Base-by-base conservation (phyloP, 352 stramenopile genomes). In the Pythium periplocum region DNA sequence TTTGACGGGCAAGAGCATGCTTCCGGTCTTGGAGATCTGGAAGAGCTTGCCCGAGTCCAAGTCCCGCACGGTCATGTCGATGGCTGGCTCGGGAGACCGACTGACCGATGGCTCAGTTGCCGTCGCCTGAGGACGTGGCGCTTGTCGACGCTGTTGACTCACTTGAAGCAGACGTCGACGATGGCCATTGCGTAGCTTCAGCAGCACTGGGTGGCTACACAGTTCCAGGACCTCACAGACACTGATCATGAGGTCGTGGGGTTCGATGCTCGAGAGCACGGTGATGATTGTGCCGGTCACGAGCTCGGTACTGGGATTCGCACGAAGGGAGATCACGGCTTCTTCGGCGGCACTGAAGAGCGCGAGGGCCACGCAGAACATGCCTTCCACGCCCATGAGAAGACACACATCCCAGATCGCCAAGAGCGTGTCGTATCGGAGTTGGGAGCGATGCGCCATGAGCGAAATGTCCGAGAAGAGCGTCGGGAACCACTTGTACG, bases 401-500 rank as follows among this genome's bases (percentile, higher is more conserved):
- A 93, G 48, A 53, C 83, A 93, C 17, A 90, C 74, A 42, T 93
- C 83, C 83, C 83, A 93, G 55, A 78, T 83, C 38, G 68, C 73
- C 36, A 93, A 57, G 34, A 93, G 60, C 50, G 83, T 93, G 35
- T 88, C 78, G 55, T 76, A 91, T 3, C 70, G 78, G 3, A 93
- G 56, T 50, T 90, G 83, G 0, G 81, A 78, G 36, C 86, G 74
- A 11, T 80, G 76, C n/a, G 81, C 78, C 37, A 75, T 88, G 26
- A 93, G 59, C 46, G 76, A 88, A 43, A 93, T 72, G 48, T 93
- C 83, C 17, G 83, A 93, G 49, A 93, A 93, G 12, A 93, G 73
- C 32, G 83, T 93, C 1, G 83, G 83, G 51, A 93, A 93, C 83
- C 83, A 93, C 58, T 93, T 93, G 75, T 93, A 91, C n/a, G 81